Conservation (phyloP, 2,329 filamentous ascomycete species). For the Tricladium varicosporioides region DNA sequence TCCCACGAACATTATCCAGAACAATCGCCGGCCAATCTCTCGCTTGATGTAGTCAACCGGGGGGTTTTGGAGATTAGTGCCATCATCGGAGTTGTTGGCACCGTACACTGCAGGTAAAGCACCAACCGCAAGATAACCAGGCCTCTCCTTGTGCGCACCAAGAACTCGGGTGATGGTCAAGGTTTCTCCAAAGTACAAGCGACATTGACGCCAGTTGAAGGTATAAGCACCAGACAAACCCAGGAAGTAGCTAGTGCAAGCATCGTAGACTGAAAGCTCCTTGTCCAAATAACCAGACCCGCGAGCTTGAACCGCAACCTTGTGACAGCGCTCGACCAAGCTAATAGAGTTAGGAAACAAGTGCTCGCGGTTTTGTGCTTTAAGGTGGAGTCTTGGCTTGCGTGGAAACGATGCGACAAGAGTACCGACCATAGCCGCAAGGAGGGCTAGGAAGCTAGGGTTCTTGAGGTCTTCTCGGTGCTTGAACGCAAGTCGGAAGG, state of each 20-base stretch:
- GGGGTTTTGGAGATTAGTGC: constrained; percentile 12
- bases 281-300: constrained; percentile 57
- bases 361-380: constrained; percentile 60
- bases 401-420: constrained; percentile 77
- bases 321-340: constrained; percentile 69
- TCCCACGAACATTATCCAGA: constrained; percentile 79
- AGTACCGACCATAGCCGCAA: constrained; percentile 71
- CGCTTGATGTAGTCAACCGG: constrained; percentile 65
- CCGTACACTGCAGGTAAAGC: constrained; percentile 24
- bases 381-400: constrained; percentile 67
- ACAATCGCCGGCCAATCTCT: constrained; percentile 74
- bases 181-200: constrained; percentile 71
- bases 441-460: constrained; percentile 65
- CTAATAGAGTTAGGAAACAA: constrained; percentile 67
- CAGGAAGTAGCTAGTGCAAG: constrained; percentile 75
- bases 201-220: constrained; percentile 63
- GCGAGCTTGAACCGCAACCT: constrained; percentile 65
- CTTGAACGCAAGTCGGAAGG: constrained; percentile 68
- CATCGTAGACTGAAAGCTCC: constrained; percentile 56
- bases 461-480: constrained; percentile 65
- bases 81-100: constrained; percentile 9
- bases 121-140: constrained; percentile 33
- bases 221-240: constrained; percentile 66
- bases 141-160: constrained; percentile 56
- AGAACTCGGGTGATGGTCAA: constrained; percentile 67